phyloP scores from a whole-genome alignment of 2,329 filamentous ascomycete species.

The Thelonectria discophora region DNA sequence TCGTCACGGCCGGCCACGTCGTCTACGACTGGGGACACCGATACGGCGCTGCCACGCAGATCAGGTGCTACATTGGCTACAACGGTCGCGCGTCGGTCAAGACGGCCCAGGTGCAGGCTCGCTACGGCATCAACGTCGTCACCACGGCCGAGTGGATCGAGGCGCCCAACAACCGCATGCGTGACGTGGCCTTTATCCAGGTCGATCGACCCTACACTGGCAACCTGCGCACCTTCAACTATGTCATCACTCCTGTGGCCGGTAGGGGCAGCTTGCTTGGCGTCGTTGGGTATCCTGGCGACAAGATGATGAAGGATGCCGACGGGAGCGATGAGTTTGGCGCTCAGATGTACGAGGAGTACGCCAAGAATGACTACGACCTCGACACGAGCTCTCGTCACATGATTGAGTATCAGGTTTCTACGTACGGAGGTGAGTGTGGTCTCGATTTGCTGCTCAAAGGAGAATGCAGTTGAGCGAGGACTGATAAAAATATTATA shows the following conservation, averaged over 20 bases:
- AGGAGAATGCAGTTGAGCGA: too few species aligned
- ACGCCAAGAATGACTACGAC: conserved; percentile 35
- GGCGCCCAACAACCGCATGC: conserved; percentile 18
- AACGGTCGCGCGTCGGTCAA: conserved; percentile 31
- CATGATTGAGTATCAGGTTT: conserved; percentile 46
- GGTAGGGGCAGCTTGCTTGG: conserved; percentile 32
- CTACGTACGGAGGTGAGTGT: conserved; percentile 43
- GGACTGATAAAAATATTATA: too few species aligned
- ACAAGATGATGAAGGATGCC: conserved; percentile 30
- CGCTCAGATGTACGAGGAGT: conserved; percentile 48
- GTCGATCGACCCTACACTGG: conserved; percentile 38
- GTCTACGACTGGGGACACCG: conserved; percentile 36
- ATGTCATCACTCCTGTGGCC: conserved; percentile 24
- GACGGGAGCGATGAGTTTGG: conserved; percentile 35
- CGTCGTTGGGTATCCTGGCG: conserved; percentile 48
- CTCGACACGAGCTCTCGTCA: conserved; percentile 29
- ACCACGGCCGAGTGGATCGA: conserved; percentile 38
- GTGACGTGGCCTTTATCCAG: conserved; percentile 42
- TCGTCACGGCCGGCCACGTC: conserved; percentile 38
- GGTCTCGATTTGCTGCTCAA: not conserved
- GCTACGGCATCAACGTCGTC: conserved; percentile 33
- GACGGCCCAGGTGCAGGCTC: conserved; percentile 15
- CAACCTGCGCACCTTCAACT: conserved; percentile 36
- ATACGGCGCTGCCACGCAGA: conserved; percentile 33
- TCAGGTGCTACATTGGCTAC: conserved; percentile 50